Evolutionary conservation across 2,329 filamentous ascomycete species (phyloP).

Genomic region (Aspergillus sp.): DNA sequence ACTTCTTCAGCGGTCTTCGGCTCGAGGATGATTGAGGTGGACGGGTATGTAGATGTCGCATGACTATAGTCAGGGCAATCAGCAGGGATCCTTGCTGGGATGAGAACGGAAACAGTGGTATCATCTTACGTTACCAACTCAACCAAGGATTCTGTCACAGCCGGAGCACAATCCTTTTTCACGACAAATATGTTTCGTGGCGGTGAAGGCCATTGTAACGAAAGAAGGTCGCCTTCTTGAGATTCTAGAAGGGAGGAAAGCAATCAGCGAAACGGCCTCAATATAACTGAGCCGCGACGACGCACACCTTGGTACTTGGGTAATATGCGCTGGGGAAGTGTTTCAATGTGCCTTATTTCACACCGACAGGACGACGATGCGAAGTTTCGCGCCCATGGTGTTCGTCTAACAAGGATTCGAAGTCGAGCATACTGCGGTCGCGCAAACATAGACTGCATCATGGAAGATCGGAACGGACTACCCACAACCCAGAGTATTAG

Average conservation of each 20-base stretch:
- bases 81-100: not conserved
- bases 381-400: slow-evolving; percentile 35
- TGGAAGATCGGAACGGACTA: not conserved
- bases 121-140: slow-evolving; percentile 52
- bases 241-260: slow-evolving; percentile 45
- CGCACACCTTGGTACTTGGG: slow-evolving; percentile 62
- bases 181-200: slow-evolving; percentile 67
- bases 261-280: not conserved
- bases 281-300: slow-evolving; percentile 8
- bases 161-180: slow-evolving; percentile 60
- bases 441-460: slow-evolving; percentile 20
- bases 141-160: slow-evolving; percentile 55
- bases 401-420: slow-evolving; percentile 5
- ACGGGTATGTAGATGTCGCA: slow-evolving; percentile 74
- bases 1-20: slow-evolving; percentile 68
- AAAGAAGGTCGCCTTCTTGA: slow-evolving; percentile 58
- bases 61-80: slow-evolving; percentile 50
- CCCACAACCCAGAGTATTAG: not conserved
- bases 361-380: slow-evolving; percentile 36
- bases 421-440: slow-evolving; percentile 11
- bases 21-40: slow-evolving; percentile 80
- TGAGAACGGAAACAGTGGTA: not conserved
- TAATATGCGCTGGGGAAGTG: slow-evolving; percentile 51
- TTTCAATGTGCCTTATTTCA: slow-evolving; percentile 45
- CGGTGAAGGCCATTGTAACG: slow-evolving; percentile 65